Evolutionary conservation across 345 rosid genomes (phyloP), one percentile per base, ranked within the genome.

Genomic region (Corchorus capsularis): DNA sequence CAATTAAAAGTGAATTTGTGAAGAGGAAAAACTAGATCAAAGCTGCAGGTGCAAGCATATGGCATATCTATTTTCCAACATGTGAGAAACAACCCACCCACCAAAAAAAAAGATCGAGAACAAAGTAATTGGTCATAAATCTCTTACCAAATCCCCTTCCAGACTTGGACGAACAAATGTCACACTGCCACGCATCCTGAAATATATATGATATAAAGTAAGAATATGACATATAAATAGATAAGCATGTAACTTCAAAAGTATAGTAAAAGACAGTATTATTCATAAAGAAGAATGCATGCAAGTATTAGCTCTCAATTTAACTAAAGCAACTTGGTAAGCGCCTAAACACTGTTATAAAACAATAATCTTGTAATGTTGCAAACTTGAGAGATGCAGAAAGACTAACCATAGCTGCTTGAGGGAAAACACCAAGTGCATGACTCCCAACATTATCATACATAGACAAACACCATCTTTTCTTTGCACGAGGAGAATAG

Each of bases 111-210:
- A 5, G 45, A 46, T 57, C 20, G 7, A 41, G 4, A 20, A 72
- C 37, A 72, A 43, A 59, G 22, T 15, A 53, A 74, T 63, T 69
- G 56, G 15, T 76, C 55, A 20, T 5, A 34, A 77, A 63, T 75
- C 76, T 72, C 93, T 89, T 90, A 96, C 99, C 99, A 84, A 96
- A 96, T 66, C 99, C 99, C 86, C 93, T 93, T 80, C 99, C 99
- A 66, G 98, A 93, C 81, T 92, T 93, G 53, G 92, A 89, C 19
- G 89, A 88, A 79, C 98, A 96, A 68, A 96, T 89, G 67, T 96
- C 97, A 77, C 99, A 96, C 73, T 96, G 98, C 99, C 99, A 93
- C 35, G 86, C 94, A 84, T 96, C 99, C 98, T 96, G 86, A 72
- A 83, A 82, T 73, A 1, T 5, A 67, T 53, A 22, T n/a, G 35